Percentiles rank a stretch among this genome's conserved stretches.
phyloP scores from a whole-genome alignment of 129 eudicot species.

The Escallonia herrerae region DNA sequence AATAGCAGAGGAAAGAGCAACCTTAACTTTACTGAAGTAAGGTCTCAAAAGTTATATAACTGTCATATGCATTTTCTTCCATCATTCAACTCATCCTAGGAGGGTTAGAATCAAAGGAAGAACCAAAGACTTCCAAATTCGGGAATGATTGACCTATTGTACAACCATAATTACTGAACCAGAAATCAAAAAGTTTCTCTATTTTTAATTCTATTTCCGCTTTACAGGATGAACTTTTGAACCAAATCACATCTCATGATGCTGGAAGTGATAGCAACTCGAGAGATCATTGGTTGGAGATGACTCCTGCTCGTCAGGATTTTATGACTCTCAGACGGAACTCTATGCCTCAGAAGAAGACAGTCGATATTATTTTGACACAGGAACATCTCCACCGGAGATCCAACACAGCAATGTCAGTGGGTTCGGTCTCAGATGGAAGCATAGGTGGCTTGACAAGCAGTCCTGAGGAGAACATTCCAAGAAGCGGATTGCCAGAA shows the following conservation, averaged over 20 bases:
- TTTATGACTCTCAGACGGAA: slow-evolving; percentile 3
- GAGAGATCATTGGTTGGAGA: slow-evolving; percentile 15
- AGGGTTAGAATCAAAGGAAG: neutral
- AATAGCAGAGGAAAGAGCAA: slow-evolving; percentile 26
- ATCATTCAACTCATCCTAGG: neutral
- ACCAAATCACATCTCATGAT: slow-evolving; percentile 11
- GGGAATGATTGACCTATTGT: neutral
- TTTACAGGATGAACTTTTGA: slow-evolving; percentile 37
- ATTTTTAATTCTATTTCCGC: slow-evolving; percentile 1
- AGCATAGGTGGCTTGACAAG: slow-evolving; percentile 32
- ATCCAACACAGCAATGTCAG: slow-evolving; percentile 44
- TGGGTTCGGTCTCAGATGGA: slow-evolving; percentile 56
- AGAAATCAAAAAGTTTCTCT: too few species aligned
- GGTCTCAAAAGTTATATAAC: slow-evolving; percentile 13
- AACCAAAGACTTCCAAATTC: neutral
- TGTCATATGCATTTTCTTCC: neutral
- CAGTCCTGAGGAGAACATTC: slow-evolving; percentile 30
- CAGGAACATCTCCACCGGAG: slow-evolving; percentile 21
- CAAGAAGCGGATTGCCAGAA: slow-evolving; percentile 24
- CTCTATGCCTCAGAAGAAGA: slow-evolving; percentile 18
- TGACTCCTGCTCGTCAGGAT: slow-evolving; percentile 14
- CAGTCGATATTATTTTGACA: slow-evolving; percentile 6
- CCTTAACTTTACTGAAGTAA: slow-evolving; percentile 42
- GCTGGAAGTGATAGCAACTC: slow-evolving; percentile 17
- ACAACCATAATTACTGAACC: neutral